A percentile compares a stretch with the other conserved stretches of the same genome.
Conservation (phyloP, 352 stramenopile species). For the Pythium brachiatum region DNA sequence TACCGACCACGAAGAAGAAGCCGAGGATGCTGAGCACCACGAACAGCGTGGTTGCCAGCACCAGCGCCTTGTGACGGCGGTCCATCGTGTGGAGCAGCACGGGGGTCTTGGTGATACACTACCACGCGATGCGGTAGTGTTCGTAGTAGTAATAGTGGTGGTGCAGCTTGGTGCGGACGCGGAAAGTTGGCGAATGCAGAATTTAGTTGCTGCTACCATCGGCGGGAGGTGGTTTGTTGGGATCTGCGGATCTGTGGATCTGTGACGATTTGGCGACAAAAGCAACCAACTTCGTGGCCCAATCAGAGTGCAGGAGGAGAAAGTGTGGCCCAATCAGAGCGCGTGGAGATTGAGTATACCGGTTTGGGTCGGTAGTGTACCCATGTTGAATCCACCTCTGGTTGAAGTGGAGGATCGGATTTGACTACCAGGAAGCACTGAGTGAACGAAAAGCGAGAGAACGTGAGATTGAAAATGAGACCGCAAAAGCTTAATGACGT, state of each 20-base stretch:
- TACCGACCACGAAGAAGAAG: not conserved
- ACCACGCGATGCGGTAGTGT: not conserved
- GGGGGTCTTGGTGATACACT: not conserved
- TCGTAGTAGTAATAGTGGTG: not conserved
- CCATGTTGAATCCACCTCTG: not conserved
- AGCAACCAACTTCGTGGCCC: not conserved
- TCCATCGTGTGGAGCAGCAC: not conserved
- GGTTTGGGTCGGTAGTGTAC: not conserved
- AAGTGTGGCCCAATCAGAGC: not conserved
- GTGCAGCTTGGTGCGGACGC: not conserved
- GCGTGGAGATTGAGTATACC: not conserved
- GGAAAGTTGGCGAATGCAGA: not conserved
- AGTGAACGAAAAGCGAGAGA: too few species aligned
- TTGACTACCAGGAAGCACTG: not conserved
- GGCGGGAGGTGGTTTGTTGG: not conserved
- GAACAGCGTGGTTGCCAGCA: not conserved
- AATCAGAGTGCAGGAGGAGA: not conserved
- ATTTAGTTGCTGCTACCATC: not conserved
- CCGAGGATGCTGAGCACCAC: not conserved
- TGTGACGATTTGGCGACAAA: not conserved
- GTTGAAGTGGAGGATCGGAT: not conserved
- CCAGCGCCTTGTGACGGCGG: conserved; percentile 1
- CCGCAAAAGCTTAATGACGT: too few species aligned
- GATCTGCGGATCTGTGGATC: not conserved
- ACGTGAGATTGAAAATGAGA: too few species aligned